phyloP scores from a whole-genome alignment of 2,329 filamentous ascomycete species.

The Corniculantispora saksenae region DNA sequence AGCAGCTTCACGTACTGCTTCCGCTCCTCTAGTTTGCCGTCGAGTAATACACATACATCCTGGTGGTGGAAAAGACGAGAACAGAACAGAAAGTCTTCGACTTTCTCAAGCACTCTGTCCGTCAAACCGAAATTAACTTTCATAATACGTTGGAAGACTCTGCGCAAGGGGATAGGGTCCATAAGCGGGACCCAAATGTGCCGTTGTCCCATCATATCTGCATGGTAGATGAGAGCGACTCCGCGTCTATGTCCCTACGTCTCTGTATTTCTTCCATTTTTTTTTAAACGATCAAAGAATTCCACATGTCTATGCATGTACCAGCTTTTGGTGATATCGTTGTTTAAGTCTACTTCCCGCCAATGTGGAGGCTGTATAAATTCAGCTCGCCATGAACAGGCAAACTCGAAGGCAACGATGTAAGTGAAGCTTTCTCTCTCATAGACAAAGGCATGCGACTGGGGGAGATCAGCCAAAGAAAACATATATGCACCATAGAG shows the following conservation, averaged over 20 bases:
- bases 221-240: constrained; percentile 1
- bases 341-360: constrained; percentile 36
- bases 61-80: background rate
- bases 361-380: constrained; percentile 33
- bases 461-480: constrained; percentile 40
- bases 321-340: constrained; percentile 6
- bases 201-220: background rate
- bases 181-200: background rate
- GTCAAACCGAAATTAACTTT: background rate
- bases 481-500: constrained; percentile 37
- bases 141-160: background rate
- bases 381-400: constrained; percentile 31
- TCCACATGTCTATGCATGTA: constrained; percentile 16
- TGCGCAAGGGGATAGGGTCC: background rate
- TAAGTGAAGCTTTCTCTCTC: constrained; percentile 34
- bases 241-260: background rate
- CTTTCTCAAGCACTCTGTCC: background rate
- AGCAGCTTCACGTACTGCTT: background rate
- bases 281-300: constrained; percentile 14
- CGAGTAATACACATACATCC: no score
- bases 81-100: background rate
- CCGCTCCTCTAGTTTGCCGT: background rate
- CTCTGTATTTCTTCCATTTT: constrained; percentile 10
- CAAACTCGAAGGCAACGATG: constrained; percentile 38
- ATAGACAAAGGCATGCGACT: constrained; percentile 42